A percentile compares a stretch with the other conserved stretches of the same genome.
phyloP scores from a whole-genome alignment of 768 basidiomycete genomes.

The Phlegmacium glaucopus region DNA sequence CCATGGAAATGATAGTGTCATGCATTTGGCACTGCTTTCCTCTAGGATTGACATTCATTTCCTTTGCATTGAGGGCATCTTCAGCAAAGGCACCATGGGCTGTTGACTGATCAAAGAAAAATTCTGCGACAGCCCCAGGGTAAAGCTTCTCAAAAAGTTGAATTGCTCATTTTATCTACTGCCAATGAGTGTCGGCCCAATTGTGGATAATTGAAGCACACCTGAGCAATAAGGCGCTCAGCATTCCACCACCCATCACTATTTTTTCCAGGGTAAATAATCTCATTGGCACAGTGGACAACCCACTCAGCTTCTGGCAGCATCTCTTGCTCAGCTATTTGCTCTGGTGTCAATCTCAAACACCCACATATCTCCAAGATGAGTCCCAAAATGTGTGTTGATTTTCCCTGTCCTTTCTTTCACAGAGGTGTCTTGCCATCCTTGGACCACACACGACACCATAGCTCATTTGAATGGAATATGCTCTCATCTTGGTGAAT shows the following conservation, averaged over 20 bases:
- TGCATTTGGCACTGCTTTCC: conserved; percentile 26
- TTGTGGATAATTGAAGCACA: no score
- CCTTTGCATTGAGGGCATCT: conserved; percentile 29
- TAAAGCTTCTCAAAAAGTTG: conserved; percentile 27
- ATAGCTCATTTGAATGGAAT: conserved; percentile 22
- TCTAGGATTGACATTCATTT: conserved; percentile 31
- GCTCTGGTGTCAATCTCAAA: conserved; percentile 20
- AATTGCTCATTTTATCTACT: conserved; percentile 18
- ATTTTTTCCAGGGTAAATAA: conserved; percentile 30
- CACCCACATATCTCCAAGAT: conserved; percentile 7
- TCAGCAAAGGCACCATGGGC: conserved; percentile 27
- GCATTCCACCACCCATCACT: conserved; percentile 32
- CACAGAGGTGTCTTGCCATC: conserved; percentile 19
- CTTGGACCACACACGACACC: conserved; percentile 8
- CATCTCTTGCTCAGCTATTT: conserved; percentile 20
- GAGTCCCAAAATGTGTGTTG: conserved; percentile 35
- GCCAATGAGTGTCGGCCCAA: no score
- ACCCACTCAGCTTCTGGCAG: conserved; percentile 14
- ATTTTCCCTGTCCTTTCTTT: conserved; percentile 29
- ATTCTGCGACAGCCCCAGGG: conserved; percentile 21
- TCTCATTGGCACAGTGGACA: conserved; percentile 27
- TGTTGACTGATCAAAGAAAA: conserved; percentile 35
- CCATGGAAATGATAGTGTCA: conserved; percentile 28
- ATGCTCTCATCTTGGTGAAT: conserved; percentile 30
- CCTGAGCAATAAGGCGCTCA: conserved; percentile 26